Base-by-base conservation (phyloP, 306 rosid genomes). In the Begonia loranthoides region DNA sequence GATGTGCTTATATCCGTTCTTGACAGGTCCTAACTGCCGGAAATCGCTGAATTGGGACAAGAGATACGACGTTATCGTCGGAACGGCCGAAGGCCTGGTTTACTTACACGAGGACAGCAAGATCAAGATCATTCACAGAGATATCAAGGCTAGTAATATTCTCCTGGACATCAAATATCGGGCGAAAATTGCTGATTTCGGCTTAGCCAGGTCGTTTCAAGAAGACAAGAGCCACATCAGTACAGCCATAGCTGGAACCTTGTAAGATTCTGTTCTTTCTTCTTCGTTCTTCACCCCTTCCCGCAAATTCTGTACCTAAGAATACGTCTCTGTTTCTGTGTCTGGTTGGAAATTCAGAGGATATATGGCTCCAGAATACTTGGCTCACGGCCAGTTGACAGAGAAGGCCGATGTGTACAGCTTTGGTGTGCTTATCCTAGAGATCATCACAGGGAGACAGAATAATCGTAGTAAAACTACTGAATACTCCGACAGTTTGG, bases 291-390 rank as follows among this genome's bases (percentile, higher is more conserved):
- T n/a, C n/a, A n/a, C n/a, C n/a, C n/a, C 36, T 50, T 14, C 17
- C 21, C 28, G 14, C 11, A 50, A 17, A 13, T 49, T 43, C 45
- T 17, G 21, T 45, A 41, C n/a, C n/a, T n/a, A n/a, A n/a, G 12
- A 45, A 46, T 22, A 46, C 14, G 34, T 11, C 24, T 15, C 40
- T 41, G 17, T 46, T 56, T 19, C 6, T 15, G 11, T 44, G 41
- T 41, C 40, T 49, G 55, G 1, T 2, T 57, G 68, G 28, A 50
- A 52, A 50, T 54, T 51, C 64, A 86, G 99, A 65, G 94, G 99
- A 43, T 82, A 90, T 41, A 86, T 90, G 87, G 94, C 99, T 70
- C 99, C 95, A 1, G 99, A 90, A 68, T 90, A 85, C 74, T 71
- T 90, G 68, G 99, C 92, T 40, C 95, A 78, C 61, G 95, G 99